Base-by-base conservation (phyloP, 73 alveolate genomes). In the Paramecium primaurelia region DNA sequence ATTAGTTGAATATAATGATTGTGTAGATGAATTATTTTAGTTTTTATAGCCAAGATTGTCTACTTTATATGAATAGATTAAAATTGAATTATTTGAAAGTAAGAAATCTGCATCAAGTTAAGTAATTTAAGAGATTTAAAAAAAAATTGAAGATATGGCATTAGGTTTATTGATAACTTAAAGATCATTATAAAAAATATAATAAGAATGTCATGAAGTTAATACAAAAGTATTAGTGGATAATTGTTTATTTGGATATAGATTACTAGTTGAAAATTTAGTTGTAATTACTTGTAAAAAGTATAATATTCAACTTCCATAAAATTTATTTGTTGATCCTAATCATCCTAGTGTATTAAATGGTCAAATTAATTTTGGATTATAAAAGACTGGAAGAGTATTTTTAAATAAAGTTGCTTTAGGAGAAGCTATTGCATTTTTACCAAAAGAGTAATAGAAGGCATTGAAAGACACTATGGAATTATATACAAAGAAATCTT, bases 171-270 rank as follows among this genome's bases (percentile, higher is more conserved):
- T 80, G 71, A 80, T 80, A 8, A 80, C 91, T 10, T 80, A 80
- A 12, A 80, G 91, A 47, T 80, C 91, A 40, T 26, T 80, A 25
- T 25, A 80, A 12, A 44, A 49, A 25, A 25, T 80, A 12, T 47
- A 25, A 26, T 30, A 45, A 25, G 47, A 80, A 45, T 42, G 58
- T 16, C 47, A 40, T 38, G 49, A 80, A 47, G 91, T 80, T 4
- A 44, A 80, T 80, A 44, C 91, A 44, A 40, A 44, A 80, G 58
- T 40, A 0, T 44, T 80, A 44, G 73, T 80, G 8, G 91, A 80
- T 25, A 80, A 80, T 36, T 80, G 71, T 45, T 80, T 80, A 47
- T 80, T 80, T 80, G 91, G 91, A 0, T 80, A 80, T 47, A 80
- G 91, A 49, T 36, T 80, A 14, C 30, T 80, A 2, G 75, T 80